Evolutionary conservation across 1,284 basidiomycete species (phyloP).

Genomic region (Moesziomyces antarcticus): DNA sequence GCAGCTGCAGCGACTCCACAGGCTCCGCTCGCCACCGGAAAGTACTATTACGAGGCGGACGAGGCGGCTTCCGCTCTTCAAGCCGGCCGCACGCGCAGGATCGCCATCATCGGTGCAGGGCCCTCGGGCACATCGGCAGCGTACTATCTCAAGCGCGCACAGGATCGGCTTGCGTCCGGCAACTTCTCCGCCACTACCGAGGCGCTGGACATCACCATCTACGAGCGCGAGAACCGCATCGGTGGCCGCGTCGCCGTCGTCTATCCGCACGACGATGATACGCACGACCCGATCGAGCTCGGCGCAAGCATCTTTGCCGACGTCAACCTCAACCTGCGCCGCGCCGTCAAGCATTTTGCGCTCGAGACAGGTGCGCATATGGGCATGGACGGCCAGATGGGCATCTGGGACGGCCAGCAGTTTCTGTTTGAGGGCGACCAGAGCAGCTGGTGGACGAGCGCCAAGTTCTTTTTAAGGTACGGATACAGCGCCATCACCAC

Average conservation of each 20-base stretch:
- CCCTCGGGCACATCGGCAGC: conserved; percentile 85
- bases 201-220: conserved; percentile 79
- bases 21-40: background rate
- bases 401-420: conserved; percentile 81
- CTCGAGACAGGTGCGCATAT: conserved; percentile 28
- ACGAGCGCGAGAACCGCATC: conserved; percentile 79
- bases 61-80: background rate
- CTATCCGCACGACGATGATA: conserved; percentile 78
- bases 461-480: conserved; percentile 75
- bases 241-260: conserved; percentile 85
- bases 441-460: conserved; percentile 62
- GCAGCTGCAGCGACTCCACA: no score
- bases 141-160: conserved; percentile 78
- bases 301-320: conserved; percentile 89
- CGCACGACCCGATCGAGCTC: conserved; percentile 74
- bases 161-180: conserved; percentile 58
- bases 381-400: conserved; percentile 34
- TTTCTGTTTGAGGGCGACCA: conserved; percentile 61
- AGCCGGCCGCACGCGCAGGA: conserved; percentile 25
- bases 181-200: conserved; percentile 4
- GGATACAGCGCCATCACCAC: conserved; percentile 76
- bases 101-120: conserved; percentile 91
- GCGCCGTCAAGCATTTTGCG: conserved; percentile 41
- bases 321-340: conserved; percentile 76
- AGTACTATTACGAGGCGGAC: conserved; percentile 1